Evolutionary conservation across 1,139 yeast species (phyloP).

Genomic region (Geotrichum restrictum): DNA sequence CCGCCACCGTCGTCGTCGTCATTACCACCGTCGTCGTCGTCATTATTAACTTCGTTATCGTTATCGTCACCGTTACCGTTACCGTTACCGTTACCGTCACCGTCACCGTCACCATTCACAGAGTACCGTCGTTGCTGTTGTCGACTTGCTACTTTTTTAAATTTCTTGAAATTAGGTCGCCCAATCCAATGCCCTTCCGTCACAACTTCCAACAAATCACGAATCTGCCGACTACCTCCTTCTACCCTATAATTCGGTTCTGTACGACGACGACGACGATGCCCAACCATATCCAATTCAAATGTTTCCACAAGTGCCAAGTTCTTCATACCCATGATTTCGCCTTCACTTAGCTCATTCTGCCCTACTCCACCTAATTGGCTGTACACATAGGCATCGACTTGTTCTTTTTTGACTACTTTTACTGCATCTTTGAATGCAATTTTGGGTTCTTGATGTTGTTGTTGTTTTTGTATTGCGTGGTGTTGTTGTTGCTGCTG

Average conservation of each 20-base stretch:
- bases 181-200: constrained; percentile 12
- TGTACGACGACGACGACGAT: not conserved
- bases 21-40: too few species aligned
- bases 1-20: too few species aligned
- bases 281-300: not conserved
- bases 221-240: too few species aligned
- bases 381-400: not conserved
- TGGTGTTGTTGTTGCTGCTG: too few species aligned
- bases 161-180: constrained; percentile 16
- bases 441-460: not conserved
- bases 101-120: not conserved
- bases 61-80: not conserved
- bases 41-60: too few species aligned
- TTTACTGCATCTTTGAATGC: constrained; percentile 14
- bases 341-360: not conserved
- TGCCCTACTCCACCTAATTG: not conserved
- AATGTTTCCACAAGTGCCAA: constrained; percentile 12
- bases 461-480: too few species aligned
- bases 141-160: too few species aligned
- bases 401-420: constrained; percentile 14
- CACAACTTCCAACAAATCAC: too few species aligned
- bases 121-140: too few species aligned
- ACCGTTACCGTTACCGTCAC: not conserved
- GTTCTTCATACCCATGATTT: constrained; percentile 2
- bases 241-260: too few species aligned